Base-by-base conservation (phyloP, 805 yeast species). In the Metschnikowia lochheadii region DNA sequence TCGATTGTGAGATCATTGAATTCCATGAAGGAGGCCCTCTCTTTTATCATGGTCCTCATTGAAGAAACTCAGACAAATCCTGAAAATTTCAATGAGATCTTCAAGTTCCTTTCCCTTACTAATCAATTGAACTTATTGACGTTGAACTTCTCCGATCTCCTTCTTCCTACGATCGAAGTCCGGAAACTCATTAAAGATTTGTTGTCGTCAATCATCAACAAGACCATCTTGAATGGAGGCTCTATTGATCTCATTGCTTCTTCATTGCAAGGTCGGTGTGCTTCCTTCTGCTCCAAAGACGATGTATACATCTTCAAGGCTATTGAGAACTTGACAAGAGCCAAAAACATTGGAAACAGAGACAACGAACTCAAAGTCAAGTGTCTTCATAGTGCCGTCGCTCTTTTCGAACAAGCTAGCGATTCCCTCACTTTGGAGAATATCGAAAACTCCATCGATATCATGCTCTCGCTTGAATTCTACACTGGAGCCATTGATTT, bases 231-330 rank as follows among this genome's bases (percentile, higher is more conserved):
- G 36, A 82, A 87, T 56, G 98, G 99, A n/a, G 92, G 89, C 3
- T 87, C 96, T 0, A 92, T 94, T 41, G 98, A 92, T 63, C 76
- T 85, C 50, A 88, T 92, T 46, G 96, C 97, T 0, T 83, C 84
- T 34, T 83, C 91, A 1, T 72, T 94, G 46, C 96, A 94, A 67
- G 95, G 89, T 49, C 84, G 92, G 52, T 94, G 99, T 73, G 96
- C 96, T 1, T 83, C 96, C 0, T 94, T 90, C 68, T 94, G 98
- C 63, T 89, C 97, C 0, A 82, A 96, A 14, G 89, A 87, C 57
- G 99, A 94, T 67, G 97, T 94, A 26, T 78, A 90, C 52, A 88
- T 94, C 13, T 94, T 91, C 75, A 87, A 92, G 67, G 98, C 97
- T 0, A 83, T 90, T 59, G 99, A 94, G 65, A 90, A 87, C 65